phyloP scores from a whole-genome alignment of 2,329 filamentous ascomycete species.

The Fusarium sp. region DNA sequence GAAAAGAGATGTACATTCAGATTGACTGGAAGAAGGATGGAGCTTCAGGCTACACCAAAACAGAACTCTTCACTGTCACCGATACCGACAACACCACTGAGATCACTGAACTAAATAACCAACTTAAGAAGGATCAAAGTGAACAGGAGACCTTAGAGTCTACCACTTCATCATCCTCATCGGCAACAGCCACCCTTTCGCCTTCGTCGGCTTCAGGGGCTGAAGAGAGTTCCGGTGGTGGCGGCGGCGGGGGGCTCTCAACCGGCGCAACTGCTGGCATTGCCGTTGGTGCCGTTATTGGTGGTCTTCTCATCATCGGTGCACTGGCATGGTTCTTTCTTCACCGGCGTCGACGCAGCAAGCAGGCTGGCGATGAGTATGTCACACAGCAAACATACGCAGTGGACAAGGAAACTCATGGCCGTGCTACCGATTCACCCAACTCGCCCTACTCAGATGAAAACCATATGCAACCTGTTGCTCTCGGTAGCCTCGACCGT shows the following conservation, averaged over 20 bases:
- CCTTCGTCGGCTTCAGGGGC: not conserved
- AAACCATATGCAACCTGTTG: conserved; percentile 41
- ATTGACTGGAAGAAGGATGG: conserved; percentile 14
- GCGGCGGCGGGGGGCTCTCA: conserved; percentile 46
- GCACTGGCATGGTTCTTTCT: conserved; percentile 56
- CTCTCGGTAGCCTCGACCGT: conserved; percentile 26
- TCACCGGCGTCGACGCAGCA: conserved; percentile 51
- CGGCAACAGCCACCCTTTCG: not conserved
- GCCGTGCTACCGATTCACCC: conserved; percentile 50
- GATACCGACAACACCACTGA: not conserved
- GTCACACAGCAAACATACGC: conserved; percentile 51
- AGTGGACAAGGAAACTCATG: conserved; percentile 57
- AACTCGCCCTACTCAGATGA: conserved; percentile 58
- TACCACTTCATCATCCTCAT: not conserved
- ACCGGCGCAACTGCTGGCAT: conserved; percentile 60
- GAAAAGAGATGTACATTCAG: conserved; percentile 5
- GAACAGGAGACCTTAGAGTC: not conserved
- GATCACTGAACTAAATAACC: not conserved
- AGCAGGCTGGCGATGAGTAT: conserved; percentile 33
- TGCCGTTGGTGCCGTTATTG: conserved; percentile 53
- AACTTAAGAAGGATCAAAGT: not conserved
- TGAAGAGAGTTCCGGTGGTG: not conserved
- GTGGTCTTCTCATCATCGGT: conserved; percentile 52
- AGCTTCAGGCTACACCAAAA: not conserved
- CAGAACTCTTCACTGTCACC: conserved; percentile 26